Percentiles rank a stretch among this genome's conserved stretches.
Evolutionary conservation across 1,284 basidiomycete species (phyloP).

Genomic region (Ganoderma boninense): DNA sequence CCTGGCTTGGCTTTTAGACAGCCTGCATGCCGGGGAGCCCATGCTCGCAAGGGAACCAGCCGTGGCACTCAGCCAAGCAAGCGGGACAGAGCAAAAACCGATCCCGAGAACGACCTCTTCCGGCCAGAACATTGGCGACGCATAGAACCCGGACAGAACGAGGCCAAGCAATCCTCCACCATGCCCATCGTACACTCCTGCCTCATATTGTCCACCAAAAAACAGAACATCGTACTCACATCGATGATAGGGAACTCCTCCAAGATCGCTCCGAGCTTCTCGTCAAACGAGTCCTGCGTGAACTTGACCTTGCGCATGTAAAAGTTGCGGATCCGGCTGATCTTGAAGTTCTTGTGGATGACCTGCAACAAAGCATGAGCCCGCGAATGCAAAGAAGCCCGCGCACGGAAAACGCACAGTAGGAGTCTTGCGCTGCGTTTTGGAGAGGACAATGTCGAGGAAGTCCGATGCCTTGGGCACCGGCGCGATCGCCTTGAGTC

Average conservation of each 20-base stretch:
- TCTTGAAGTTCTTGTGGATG: constrained; percentile 99
- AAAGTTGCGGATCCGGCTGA: constrained; percentile 92
- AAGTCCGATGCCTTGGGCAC: constrained; percentile 97
- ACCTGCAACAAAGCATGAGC: constrained; percentile 55
- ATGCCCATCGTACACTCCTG: neutral
- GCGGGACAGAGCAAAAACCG: too few species aligned
- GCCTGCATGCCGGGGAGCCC: too few species aligned
- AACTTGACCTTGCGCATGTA: constrained; percentile 99
- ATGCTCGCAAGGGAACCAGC: too few species aligned
- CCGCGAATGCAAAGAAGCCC: neutral
- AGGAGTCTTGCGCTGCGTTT: constrained; percentile 96
- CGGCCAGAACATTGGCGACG: neutral
- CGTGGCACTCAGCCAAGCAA: too few species aligned
- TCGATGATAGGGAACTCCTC: constrained; percentile 98
- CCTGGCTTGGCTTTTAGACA: too few species aligned
- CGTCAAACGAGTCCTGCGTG: constrained; percentile 97
- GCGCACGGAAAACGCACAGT: constrained; percentile 64
- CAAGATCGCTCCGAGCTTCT: constrained; percentile 94
- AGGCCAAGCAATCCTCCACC: neutral
- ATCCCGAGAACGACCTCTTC: too few species aligned
- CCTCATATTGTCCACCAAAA: neutral
- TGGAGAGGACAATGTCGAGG: constrained; percentile 93
- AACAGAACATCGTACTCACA: constrained; percentile 57
- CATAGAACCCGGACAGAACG: neutral
- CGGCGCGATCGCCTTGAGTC: constrained; percentile 95